Conservation (phyloP, 2,329 filamentous ascomycete genomes). For the Apiospora kogelbergensis region DNA sequence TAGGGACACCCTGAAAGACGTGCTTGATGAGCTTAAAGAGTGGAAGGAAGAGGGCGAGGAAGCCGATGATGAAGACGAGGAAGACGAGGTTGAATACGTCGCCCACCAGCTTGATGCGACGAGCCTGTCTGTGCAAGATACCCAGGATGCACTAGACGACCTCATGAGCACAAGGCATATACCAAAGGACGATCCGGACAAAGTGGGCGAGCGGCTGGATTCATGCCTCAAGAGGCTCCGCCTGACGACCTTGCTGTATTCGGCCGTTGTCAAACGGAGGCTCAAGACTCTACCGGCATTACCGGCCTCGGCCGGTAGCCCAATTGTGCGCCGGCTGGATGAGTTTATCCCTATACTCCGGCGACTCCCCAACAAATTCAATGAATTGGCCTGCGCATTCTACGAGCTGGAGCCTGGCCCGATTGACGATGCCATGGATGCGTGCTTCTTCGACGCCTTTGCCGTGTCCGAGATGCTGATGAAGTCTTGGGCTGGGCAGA, state of each 20-base stretch:
- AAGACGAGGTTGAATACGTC: constrained; percentile 43
- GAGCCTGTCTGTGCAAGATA: constrained; percentile 49
- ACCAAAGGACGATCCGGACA: constrained; percentile 62
- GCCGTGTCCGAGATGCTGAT: constrained; percentile 54
- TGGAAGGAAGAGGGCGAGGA: constrained; percentile 66
- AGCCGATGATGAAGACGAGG: constrained; percentile 39
- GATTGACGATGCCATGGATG: constrained; percentile 58
- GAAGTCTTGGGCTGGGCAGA: constrained; percentile 60
- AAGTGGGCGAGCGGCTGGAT: constrained; percentile 65
- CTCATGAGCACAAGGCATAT: constrained; percentile 66
- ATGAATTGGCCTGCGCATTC: constrained; percentile 69
- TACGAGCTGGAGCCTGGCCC: constrained; percentile 65
- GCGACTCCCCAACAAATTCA: constrained; percentile 64
- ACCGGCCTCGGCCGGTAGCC: constrained; percentile 31
- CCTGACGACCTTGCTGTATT: constrained; percentile 67
- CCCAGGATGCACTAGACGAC: constrained; percentile 64
- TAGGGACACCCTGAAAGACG: constrained; percentile 75
- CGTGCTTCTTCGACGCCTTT: constrained; percentile 61
- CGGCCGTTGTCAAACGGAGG: constrained; percentile 68
- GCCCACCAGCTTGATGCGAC: constrained; percentile 30
- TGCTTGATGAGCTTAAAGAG: constrained; percentile 81
- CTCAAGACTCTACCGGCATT: constrained; percentile 57
- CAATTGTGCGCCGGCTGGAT: constrained; percentile 49
- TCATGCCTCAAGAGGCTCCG: constrained; percentile 63
- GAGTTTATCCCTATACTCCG: constrained; percentile 56